phyloP scores from a whole-genome alignment of 1,284 basidiomycete genomes.

The Ceratobasidium papillatum region DNA sequence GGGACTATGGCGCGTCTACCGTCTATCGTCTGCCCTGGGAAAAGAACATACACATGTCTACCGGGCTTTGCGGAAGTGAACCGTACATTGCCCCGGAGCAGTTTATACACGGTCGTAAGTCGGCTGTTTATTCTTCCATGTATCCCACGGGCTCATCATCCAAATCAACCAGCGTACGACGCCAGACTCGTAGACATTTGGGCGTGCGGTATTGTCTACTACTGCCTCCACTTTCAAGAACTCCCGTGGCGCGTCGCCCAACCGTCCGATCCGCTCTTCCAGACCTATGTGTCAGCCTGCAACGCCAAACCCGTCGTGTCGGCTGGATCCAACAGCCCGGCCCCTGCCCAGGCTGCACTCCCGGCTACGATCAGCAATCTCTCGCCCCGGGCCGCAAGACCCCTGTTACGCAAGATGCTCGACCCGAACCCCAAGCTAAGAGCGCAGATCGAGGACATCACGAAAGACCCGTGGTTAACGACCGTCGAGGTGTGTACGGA shows the following conservation, averaged over 20 bases:
- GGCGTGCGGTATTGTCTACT: conserved; percentile 97
- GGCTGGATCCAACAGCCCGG: conserved; percentile 22
- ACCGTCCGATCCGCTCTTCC: conserved; percentile 81
- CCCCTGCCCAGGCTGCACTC: conserved; percentile 55
- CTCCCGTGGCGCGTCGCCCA: conserved; percentile 97
- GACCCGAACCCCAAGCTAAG: conserved; percentile 91
- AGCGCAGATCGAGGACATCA: conserved; percentile 82
- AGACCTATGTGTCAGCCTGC: conserved; percentile 81
- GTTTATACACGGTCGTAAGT: conserved; percentile 94
- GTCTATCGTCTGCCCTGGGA: conserved; percentile 99
- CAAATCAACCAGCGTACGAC: conserved; percentile 83
- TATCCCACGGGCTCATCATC: conserved; percentile 40
- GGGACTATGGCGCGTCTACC: conserved; percentile 98
- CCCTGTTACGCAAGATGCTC: conserved; percentile 92
- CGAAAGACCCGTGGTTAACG: conserved; percentile 85
- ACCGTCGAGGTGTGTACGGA: conserved; percentile 77
- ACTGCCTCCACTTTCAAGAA: conserved; percentile 97
- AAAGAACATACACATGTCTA: conserved; percentile 94
- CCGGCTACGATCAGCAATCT: conserved; percentile 88
- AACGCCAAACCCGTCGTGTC: conserved; percentile 43
- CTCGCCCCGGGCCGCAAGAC: conserved; percentile 84
- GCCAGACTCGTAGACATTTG: conserved; percentile 97
- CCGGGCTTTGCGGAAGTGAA: conserved; percentile 96
- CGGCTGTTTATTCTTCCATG: not conserved
- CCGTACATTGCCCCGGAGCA: conserved; percentile 99